Base-by-base conservation (phyloP, 805 yeast genomes). In the Saccharomycopsis schoenii region DNA sequence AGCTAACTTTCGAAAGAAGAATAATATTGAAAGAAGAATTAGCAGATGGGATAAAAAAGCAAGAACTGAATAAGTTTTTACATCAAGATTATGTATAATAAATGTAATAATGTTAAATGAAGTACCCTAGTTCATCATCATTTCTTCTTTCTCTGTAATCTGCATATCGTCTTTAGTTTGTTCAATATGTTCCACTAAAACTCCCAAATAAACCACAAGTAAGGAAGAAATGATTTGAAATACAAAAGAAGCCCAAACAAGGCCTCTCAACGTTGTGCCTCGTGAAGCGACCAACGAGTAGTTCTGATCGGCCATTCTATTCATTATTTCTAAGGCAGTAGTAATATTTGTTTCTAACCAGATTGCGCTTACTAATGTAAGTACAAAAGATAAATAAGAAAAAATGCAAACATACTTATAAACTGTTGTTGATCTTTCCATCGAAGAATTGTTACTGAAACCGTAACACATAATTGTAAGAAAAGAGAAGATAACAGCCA, bases 301-400 rank as follows among this genome's bases (percentile, higher is more conserved):
- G 56, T 61, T 62, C 15, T 25, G 29, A 41, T 64, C 64, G 4
- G 61, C 51, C 66, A 64, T 61, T 56, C 60, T 55, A 54, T 60
- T 62, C 62, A 64, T 59, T 24, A 64, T 51, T 12, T 39, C 54
- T 15, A 34, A 58, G 1, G 66, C 66, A 1, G 66, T 64, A 21
- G 61, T 59, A 11, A 60, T 57, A 17, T 64, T 64, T 5, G 66
- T 64, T 47, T 64, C 63, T 29, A 61, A 29, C 66, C 66, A 64
- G 10, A 64, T 60, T 8, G 61, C 61, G 24, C 58, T 55, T 14
- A 61, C 58, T 37, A 64, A 55, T 9, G 64, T 24, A 11, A 64
- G 55, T 12, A 50, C 36, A 55, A 64, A 62, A 5, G 59, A 37
- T 25, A 64, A 15, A 21, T 62, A 64, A 9, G 62, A 56, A 43